phyloP scores from a whole-genome alignment of 2,329 filamentous ascomycete species.

The Ploettnerulaceae sp. region DNA sequence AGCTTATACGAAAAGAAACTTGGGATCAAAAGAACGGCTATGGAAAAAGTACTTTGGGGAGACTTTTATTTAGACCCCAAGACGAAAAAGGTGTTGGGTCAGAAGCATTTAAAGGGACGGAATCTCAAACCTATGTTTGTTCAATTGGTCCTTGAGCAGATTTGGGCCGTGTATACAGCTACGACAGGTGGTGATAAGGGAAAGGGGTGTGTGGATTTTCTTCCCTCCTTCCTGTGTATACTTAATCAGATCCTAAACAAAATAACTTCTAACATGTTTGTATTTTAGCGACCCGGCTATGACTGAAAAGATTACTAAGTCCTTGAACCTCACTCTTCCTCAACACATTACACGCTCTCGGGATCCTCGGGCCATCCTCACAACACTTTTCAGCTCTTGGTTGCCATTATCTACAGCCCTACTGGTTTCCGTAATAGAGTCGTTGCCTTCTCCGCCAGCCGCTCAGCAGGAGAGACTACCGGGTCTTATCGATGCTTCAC shows the following conservation, averaged over 20 bases:
- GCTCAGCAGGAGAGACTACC: conserved; percentile 80
- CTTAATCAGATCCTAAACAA: conserved; percentile 13
- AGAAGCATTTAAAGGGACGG: conserved; percentile 89
- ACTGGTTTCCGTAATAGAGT: conserved; percentile 89
- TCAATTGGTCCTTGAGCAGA: conserved; percentile 87
- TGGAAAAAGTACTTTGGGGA: conserved; percentile 96
- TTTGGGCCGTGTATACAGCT: conserved; percentile 94
- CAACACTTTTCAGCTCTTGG: conserved; percentile 83
- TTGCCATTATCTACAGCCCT: conserved; percentile 88
- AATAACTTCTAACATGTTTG: conserved; percentile 29
- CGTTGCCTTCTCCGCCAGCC: conserved; percentile 74
- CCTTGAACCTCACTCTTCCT: conserved; percentile 75
- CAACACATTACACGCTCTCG: conserved; percentile 79
- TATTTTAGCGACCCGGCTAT: conserved; percentile 63
- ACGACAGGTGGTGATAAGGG: conserved; percentile 77
- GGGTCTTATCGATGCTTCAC: conserved; percentile 71
- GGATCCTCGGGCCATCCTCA: conserved; percentile 79
- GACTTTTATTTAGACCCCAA: conserved; percentile 96
- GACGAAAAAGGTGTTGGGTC: conserved; percentile 84
- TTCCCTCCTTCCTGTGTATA: conserved; percentile 32
- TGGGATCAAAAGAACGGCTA: conserved; percentile 78
- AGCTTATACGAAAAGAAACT: conserved; percentile 93
- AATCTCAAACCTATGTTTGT: conserved; percentile 96
- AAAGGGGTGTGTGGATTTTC: conserved; percentile 61
- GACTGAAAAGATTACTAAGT: conserved; percentile 93